These are phyloP conservation scores for Spergularia bocconei DNA, from an alignment of 148 eudicot genomes.

Conservation along the genomic window DNA sequence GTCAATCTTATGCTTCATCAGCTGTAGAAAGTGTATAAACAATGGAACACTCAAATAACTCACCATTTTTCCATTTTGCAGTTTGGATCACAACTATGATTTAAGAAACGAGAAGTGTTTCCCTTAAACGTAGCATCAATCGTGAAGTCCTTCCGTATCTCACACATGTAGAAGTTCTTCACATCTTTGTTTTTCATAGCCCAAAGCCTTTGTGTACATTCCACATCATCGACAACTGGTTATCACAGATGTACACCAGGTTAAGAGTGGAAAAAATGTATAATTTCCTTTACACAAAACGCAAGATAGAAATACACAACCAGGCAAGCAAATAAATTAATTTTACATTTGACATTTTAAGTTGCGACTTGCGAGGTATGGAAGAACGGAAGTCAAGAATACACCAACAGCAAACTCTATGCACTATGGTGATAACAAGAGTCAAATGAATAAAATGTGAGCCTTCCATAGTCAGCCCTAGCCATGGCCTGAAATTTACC, in stretches of 20 bases:
- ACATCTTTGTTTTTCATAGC: conserved; percentile 76
- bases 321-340: neutral
- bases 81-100: conserved; percentile 96
- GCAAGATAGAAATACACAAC: neutral
- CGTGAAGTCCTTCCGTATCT: conserved; percentile 78
- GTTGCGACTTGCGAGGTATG: neutral
- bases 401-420: neutral
- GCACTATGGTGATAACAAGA: neutral
- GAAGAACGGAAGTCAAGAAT: neutral
- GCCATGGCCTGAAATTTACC: neutral
- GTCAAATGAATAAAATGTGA: neutral
- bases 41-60: conserved; percentile 27
- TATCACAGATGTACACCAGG: conserved; percentile 10
- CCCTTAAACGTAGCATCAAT: conserved; percentile 98
- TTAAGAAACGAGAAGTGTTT: conserved; percentile 80
- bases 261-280: neutral
- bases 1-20: neutral
- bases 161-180: conserved; percentile 87
- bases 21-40: neutral
- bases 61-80: conserved; percentile 96
- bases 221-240: conserved; percentile 77
- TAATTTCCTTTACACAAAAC: neutral
- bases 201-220: conserved; percentile 91
- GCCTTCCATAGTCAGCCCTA: neutral
- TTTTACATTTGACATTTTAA: neutral